Base-by-base conservation (phyloP, 306 rosid genomes). In the Casuarina cunninghamiana region DNA sequence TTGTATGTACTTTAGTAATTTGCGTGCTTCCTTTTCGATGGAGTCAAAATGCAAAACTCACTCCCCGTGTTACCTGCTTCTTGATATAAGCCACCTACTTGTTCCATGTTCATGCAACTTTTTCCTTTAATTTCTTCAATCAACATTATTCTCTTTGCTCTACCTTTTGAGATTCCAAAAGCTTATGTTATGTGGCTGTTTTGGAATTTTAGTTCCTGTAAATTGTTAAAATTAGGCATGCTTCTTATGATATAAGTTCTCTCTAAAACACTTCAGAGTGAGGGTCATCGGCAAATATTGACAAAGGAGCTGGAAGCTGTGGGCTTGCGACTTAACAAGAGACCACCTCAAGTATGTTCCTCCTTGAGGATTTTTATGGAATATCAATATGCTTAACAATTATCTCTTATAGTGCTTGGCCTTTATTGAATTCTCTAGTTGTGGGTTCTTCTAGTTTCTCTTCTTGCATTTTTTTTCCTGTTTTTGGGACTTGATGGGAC, bases 251-350 rank as follows among this genome's bases (percentile, higher is more conserved):
- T 50, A n/a, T 5, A 68, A 32, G 42, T 75, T 69, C 32, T n/a
- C 54, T 54, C 21, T 35, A 48, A 62, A 72, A 76, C 78, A 66
- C 51, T 75, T 81, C 84, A 96, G 99, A 96, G 99, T 85, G 99
- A 96, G 88, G 98, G 99, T 73, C 99, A 96, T 86, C 89, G 99
- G 68, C 99, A 96, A 86, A 93, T 96, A 86, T 87, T 96, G 86
- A 96, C 98, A 21, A 90, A 35, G 86, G 99, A 96, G 90, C 89
- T 96, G 83, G 99, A 96, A 90, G 99, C 99, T 82, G 99, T 93
- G 72, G 99, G 99, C 77, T 81, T 96, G 81, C 96, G 99, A 71
- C 79, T 96, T 77, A 96, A 96, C 90, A 90, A 96, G 88, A 90
- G 93, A 82, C 99, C 98, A 41, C 99, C 99, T 80, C 99, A 93